These are phyloP conservation scores for Syncephalastrum monosporum DNA, from an alignment of 371 early-diverging fungal species.

Conservation along the genomic window DNA sequence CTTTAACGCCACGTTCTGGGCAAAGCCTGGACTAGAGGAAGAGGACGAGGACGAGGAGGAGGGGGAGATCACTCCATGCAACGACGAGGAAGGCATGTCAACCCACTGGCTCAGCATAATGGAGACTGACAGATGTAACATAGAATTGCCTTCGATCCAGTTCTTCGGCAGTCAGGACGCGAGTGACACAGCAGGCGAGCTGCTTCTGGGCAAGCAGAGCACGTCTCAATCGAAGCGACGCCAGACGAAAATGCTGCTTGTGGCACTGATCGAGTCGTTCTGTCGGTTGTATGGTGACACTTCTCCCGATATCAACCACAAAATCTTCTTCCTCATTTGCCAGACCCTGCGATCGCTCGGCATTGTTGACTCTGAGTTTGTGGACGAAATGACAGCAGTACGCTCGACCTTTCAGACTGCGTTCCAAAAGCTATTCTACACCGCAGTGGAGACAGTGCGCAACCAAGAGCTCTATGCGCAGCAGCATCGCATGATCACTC, in stretches of 20 bases:
- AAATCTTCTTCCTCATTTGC: conserved; percentile 78
- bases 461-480: conserved; percentile 12
- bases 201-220: too few relatives aligned
- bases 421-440: conserved; percentile 77
- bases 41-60: too few relatives aligned
- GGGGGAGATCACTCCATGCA: too few relatives aligned
- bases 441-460: conserved; percentile 73
- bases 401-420: conserved; percentile 80
- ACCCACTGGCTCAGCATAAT: too few relatives aligned
- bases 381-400: conserved; percentile 73
- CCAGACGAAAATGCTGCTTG: conserved; percentile 74
- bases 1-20: too few relatives aligned
- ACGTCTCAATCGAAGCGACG: conserved; percentile 34
- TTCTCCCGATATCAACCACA: conserved; percentile 75
- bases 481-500: not conserved
- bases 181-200: too few relatives aligned
- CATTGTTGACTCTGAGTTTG: conserved; percentile 81
- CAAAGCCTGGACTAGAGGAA: too few relatives aligned
- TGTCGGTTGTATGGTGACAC: conserved; percentile 81
- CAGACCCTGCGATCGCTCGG: conserved; percentile 66
- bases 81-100: too few relatives aligned
- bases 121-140: too few relatives aligned
- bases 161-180: too few relatives aligned
- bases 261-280: conserved; percentile 80
- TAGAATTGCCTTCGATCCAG: too few relatives aligned